These are phyloP conservation scores for Nephromyces sp. DNA, from an alignment of 169 alveolate species.

Conservation along the genomic window DNA sequence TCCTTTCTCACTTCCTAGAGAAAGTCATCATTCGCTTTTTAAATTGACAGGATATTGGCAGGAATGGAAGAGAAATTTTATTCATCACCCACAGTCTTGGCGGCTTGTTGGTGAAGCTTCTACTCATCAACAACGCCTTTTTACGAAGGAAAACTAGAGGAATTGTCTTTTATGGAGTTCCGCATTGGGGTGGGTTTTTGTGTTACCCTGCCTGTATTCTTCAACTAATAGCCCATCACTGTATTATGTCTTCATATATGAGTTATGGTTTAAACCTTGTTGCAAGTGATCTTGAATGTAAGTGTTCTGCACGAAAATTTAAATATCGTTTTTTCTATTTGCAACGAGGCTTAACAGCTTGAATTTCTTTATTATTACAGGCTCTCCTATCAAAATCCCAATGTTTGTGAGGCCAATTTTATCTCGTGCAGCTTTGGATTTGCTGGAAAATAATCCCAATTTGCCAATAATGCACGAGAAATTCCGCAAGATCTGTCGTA, in stretches of 20 bases:
- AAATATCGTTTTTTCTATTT: too few species aligned
- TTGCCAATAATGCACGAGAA: not conserved
- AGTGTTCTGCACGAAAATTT: too few species aligned
- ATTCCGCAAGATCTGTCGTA: too few species aligned
- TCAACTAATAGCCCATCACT: too few species aligned
- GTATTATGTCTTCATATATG: too few species aligned
- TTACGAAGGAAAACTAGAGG: not conserved
- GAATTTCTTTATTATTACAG: too few species aligned
- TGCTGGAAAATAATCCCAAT: not conserved
- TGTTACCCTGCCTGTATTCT: too few species aligned
- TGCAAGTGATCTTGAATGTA: too few species aligned
- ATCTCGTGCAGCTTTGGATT: not conserved
- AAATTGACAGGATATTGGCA: not conserved
- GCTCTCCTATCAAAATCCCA: not conserved
- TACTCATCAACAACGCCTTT: not conserved
- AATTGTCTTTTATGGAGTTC: not conserved
- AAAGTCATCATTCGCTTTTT: too few species aligned
- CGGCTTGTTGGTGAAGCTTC: not conserved
- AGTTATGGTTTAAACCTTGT: not conserved
- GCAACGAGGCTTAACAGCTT: too few species aligned
- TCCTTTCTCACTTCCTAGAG: too few species aligned
- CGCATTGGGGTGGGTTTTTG: not conserved
- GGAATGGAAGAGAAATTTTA: not conserved
- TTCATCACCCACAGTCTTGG: slow-evolving; percentile 1
- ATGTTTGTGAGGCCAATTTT: not conserved